These are phyloP conservation scores for Russula brevipes DNA, from an alignment of 768 basidiomycete genomes.

Conservation along the genomic window DNA sequence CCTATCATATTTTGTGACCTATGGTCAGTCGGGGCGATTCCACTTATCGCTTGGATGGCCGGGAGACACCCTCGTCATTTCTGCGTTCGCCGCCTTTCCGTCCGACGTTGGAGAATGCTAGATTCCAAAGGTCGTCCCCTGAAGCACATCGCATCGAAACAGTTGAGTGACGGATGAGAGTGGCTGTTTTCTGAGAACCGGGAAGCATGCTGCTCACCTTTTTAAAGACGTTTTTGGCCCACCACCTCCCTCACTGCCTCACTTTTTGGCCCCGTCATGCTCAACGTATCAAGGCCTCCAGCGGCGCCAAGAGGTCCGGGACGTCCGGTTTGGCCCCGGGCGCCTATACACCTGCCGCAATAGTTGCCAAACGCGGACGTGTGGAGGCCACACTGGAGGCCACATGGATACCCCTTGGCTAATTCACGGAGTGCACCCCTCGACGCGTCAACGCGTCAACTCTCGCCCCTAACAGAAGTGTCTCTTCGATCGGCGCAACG, in stretches of 20 bases:
- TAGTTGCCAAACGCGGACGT: too few relatives aligned
- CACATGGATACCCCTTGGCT: too few relatives aligned
- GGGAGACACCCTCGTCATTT: neutral
- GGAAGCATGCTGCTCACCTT: neutral
- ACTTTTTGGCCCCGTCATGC: neutral
- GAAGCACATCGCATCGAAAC: neutral
- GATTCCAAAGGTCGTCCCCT: neutral
- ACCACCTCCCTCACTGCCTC: neutral
- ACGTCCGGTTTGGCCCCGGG: neutral
- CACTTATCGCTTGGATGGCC: constrained; percentile 3
- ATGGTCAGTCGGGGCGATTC: neutral
- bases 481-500: too few relatives aligned
- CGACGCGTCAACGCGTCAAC: too few relatives aligned
- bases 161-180: neutral
- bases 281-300: neutral
- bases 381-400: too few relatives aligned
- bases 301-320: neutral
- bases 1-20: neutral
- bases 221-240: neutral
- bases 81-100: neutral
- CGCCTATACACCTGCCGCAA: too few relatives aligned
- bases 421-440: too few relatives aligned
- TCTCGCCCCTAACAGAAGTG: too few relatives aligned
- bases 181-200: too few relatives aligned
- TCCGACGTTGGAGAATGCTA: neutral